Conservation (phyloP, 257 asterid species). For the Linderniella brevidens region DNA sequence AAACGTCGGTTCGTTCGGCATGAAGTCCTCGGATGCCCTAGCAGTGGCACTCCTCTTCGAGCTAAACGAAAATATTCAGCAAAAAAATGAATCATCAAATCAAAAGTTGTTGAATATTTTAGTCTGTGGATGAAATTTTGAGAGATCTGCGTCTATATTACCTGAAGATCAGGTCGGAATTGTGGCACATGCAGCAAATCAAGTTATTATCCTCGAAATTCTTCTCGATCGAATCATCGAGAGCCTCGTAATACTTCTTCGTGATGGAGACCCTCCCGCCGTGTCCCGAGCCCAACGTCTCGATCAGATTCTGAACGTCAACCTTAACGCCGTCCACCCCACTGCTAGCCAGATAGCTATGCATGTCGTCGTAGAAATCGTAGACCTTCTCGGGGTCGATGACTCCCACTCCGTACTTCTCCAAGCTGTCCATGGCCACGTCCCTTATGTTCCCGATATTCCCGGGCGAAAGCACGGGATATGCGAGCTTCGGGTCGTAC, state of each 20-base stretch:
- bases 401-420: slow-evolving; percentile 51
- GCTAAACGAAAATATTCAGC: slow-evolving; percentile 5
- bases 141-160: too few species aligned
- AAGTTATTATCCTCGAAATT: slow-evolving; percentile 40
- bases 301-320: slow-evolving; percentile 52
- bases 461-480: slow-evolving; percentile 52
- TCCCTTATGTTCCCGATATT: slow-evolving; percentile 33
- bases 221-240: slow-evolving; percentile 37
- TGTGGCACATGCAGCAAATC: slow-evolving; percentile 51
- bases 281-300: slow-evolving; percentile 34
- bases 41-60: slow-evolving; percentile 34
- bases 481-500: slow-evolving; percentile 40
- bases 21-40: slow-evolving; percentile 60
- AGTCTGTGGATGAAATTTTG: too few species aligned
- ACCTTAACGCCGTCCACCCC: slow-evolving; percentile 76
- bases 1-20: slow-evolving; percentile 34
- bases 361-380: slow-evolving; percentile 56
- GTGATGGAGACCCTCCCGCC: slow-evolving; percentile 66
- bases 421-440: slow-evolving; percentile 44
- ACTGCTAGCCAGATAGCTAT: slow-evolving; percentile 36
- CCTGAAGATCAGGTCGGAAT: slow-evolving; percentile 40
- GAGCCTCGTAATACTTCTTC: slow-evolving; percentile 40
- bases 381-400: slow-evolving; percentile 28
- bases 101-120: too few species aligned
- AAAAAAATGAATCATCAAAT: not conserved